Percentiles rank a stretch among this genome's conserved stretches.
These are phyloP conservation scores for Wallacemonas collosoma DNA, from an alignment of 208 protist genomes.

Conservation along the genomic window DNA sequence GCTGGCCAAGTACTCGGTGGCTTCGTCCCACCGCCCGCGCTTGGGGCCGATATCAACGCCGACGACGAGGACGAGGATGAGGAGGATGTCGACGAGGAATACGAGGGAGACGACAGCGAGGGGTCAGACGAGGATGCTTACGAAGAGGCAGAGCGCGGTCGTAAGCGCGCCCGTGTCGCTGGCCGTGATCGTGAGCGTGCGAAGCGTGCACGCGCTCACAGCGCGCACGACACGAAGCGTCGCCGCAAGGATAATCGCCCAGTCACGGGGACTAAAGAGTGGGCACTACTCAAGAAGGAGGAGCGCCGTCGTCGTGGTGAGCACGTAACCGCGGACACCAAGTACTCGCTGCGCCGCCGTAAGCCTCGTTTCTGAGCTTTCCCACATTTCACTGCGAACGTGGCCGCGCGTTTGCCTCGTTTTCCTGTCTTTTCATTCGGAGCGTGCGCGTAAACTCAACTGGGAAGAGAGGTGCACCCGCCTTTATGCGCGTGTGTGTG, in stretches of 20 bases:
- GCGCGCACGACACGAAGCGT: slow-evolving; percentile 36
- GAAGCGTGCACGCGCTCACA: slow-evolving; percentile 44
- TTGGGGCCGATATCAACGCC: slow-evolving; percentile 38
- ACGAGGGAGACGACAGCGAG: slow-evolving; percentile 20
- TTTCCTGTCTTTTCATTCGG: slow-evolving; percentile 6
- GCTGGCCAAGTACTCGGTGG: slow-evolving; percentile 80
- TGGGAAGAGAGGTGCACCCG: too few species aligned
- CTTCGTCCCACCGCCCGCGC: slow-evolving; percentile 56
- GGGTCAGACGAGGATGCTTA: slow-evolving; percentile 17
- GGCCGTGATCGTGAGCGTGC: slow-evolving; percentile 38
- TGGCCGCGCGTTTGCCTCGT: too few species aligned
- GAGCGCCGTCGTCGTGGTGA: slow-evolving; percentile 92
- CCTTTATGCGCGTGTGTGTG: neutral
- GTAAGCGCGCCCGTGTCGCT: slow-evolving; percentile 42
- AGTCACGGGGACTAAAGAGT: slow-evolving; percentile 87
- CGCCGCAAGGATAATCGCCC: slow-evolving; percentile 72
- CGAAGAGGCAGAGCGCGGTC: slow-evolving; percentile 24
- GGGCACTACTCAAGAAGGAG: slow-evolving; percentile 97
- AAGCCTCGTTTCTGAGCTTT: slow-evolving; percentile 80
- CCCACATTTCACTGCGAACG: too few species aligned
- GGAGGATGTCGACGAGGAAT: slow-evolving; percentile 27
- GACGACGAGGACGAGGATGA: slow-evolving; percentile 44
- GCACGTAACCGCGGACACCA: slow-evolving; percentile 89
- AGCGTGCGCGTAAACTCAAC: too few species aligned
- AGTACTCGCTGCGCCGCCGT: slow-evolving; percentile 97